Evolutionary conservation across 2,329 filamentous ascomycete species (phyloP).

Genomic region (Penicillium brevicompactum): DNA sequence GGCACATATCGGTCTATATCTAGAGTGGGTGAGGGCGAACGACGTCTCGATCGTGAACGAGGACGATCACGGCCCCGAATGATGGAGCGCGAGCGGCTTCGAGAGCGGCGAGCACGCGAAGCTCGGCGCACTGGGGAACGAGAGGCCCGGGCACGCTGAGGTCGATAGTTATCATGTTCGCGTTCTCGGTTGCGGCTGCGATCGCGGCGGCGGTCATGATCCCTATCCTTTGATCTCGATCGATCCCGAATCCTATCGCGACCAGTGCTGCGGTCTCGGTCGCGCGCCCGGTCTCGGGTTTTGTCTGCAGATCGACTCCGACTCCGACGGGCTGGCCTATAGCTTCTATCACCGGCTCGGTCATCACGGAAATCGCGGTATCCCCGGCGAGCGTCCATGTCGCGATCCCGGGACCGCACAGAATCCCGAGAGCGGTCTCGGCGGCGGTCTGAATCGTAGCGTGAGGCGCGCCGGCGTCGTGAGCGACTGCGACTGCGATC

Average conservation of each 20-base stretch:
- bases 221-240: constrained; percentile 23
- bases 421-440: constrained; percentile 34
- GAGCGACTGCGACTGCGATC: constrained; percentile 37
- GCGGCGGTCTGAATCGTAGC: constrained; percentile 34
- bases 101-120: constrained; percentile 13
- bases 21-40: constrained; percentile 35
- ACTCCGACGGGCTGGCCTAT: constrained; percentile 37
- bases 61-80: constrained; percentile 15
- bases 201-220: constrained; percentile 22
- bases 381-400: constrained; percentile 34
- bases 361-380: constrained; percentile 34
- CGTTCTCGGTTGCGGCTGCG: constrained; percentile 27
- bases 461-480: constrained; percentile 27
- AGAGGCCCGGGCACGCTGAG: constrained; percentile 27
- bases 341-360: constrained; percentile 33
- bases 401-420: constrained; percentile 35
- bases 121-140: constrained; percentile 26
- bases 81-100: constrained; percentile 15
- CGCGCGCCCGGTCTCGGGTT: constrained; percentile 27
- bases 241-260: constrained; percentile 17
- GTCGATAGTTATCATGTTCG: constrained; percentile 27
- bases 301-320: constrained; percentile 36
- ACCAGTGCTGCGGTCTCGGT: constrained; percentile 26
- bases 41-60: constrained; percentile 28
- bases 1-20: constrained; percentile 50